Evolutionary conservation across 345 rosid species (phyloP).

Genomic region (Conringia planisiliqua): DNA sequence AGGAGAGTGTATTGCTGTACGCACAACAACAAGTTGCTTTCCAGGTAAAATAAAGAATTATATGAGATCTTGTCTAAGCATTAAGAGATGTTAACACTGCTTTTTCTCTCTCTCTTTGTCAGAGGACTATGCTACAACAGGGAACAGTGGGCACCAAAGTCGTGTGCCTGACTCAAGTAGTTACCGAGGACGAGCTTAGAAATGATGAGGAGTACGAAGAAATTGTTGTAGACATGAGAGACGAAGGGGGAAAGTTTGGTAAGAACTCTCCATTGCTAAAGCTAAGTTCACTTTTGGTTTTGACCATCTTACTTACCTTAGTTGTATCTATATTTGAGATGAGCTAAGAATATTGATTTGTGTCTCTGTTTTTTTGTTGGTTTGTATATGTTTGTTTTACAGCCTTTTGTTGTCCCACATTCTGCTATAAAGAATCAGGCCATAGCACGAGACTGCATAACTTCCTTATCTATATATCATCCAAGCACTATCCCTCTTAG

Average conservation of each 20-base stretch:
- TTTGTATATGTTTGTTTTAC: conserved; percentile 71
- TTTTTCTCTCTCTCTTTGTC: conserved; percentile 1
- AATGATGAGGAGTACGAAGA: conserved; percentile 81
- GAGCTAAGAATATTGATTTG: conserved; percentile 19
- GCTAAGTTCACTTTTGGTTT: conserved; percentile 1
- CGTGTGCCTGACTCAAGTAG: conserved; percentile 76
- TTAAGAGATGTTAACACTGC: background rate
- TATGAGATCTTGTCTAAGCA: background rate
- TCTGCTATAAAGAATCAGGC: conserved; percentile 74
- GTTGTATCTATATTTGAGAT: conserved; percentile 10
- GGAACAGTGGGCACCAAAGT: conserved; percentile 55
- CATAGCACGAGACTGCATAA: conserved; percentile 63
- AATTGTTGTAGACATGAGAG: conserved; percentile 72
- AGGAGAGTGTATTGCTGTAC: conserved; percentile 65
- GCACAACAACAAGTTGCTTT: conserved; percentile 86
- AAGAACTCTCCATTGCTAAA: conserved; percentile 7
- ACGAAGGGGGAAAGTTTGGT: conserved; percentile 76
- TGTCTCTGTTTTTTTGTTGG: conserved; percentile 35
- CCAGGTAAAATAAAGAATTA: conserved; percentile 43
- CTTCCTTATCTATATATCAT: conserved; percentile 41
- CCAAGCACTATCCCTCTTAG: conserved; percentile 1
- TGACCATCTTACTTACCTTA: background rate
- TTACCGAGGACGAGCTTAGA: conserved; percentile 58
- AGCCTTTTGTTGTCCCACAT: conserved; percentile 33
- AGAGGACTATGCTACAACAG: conserved; percentile 70